Conservation (phyloP, 2,329 filamentous ascomycete genomes). For the Pleomassaria siparia region DNA sequence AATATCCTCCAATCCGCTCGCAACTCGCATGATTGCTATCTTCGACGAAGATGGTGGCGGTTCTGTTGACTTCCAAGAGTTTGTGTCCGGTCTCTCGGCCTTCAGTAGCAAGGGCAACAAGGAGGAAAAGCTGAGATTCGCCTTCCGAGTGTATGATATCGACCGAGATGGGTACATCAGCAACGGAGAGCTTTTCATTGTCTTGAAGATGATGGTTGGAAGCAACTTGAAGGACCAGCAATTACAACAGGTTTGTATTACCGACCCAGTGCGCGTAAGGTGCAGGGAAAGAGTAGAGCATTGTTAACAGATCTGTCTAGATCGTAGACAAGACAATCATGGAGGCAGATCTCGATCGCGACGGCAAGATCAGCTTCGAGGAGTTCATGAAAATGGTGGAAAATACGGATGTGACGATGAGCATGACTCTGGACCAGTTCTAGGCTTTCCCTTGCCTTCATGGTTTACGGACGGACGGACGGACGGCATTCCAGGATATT, state of each 20-base stretch:
- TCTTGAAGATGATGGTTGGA: slow-evolving; percentile 99
- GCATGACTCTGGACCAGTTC: slow-evolving; percentile 65
- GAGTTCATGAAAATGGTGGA: slow-evolving; percentile 99
- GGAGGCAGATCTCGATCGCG: slow-evolving; percentile 94
- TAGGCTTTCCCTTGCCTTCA: slow-evolving; percentile 19
- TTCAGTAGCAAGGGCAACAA: slow-evolving; percentile 99
- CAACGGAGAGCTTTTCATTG: slow-evolving; percentile 98
- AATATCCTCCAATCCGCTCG: slow-evolving; percentile 95
- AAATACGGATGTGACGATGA: slow-evolving; percentile 75
- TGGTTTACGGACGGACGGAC: too few relatives aligned
- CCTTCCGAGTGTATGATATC: slow-evolving; percentile 99
- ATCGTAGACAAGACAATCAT: slow-evolving; percentile 99
- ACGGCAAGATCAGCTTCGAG: slow-evolving; percentile 98
- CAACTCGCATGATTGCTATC: slow-evolving; percentile 98
- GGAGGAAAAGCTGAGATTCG: slow-evolving; percentile 96
- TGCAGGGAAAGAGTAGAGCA: background rate
- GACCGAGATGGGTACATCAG: slow-evolving; percentile 98
- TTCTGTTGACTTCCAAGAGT: slow-evolving; percentile 98
- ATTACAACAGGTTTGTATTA: slow-evolving; percentile 69
- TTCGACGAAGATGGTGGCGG: slow-evolving; percentile 98
- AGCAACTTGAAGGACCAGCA: slow-evolving; percentile 99
- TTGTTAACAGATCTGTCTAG: slow-evolving; percentile 41
- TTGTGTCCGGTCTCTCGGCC: slow-evolving; percentile 89
- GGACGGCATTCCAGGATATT: slow-evolving; percentile 20
- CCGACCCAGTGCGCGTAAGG: background rate